Evolutionary conservation across 352 stramenopile genomes (phyloP).

Genomic region (Phytopythium vexans): DNA sequence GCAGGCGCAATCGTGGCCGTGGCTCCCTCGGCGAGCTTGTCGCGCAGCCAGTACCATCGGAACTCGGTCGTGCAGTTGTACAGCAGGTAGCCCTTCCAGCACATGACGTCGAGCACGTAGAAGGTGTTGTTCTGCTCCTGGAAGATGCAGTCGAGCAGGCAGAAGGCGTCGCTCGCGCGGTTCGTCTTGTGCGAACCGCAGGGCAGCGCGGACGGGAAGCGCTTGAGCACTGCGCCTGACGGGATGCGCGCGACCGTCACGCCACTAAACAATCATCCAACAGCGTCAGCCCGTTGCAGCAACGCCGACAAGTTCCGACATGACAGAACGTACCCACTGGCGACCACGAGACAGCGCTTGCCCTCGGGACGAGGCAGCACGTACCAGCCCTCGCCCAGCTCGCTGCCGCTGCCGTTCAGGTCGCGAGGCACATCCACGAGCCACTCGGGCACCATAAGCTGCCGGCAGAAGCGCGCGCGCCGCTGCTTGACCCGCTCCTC

Average conservation of each 20-base stretch:
- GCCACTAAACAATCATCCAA: slow-evolving; percentile 17
- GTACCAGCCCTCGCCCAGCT: slow-evolving; percentile 82
- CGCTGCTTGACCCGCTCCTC: slow-evolving; percentile 77
- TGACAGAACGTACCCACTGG: slow-evolving; percentile 57
- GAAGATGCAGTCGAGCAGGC: slow-evolving; percentile 92
- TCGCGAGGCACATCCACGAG: slow-evolving; percentile 82
- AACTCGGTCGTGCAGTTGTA: slow-evolving; percentile 94
- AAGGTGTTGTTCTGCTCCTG: slow-evolving; percentile 87
- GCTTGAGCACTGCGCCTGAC: slow-evolving; percentile 79
- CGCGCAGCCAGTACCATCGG: slow-evolving; percentile 88
- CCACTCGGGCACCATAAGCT: slow-evolving; percentile 90
- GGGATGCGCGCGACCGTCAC: slow-evolving; percentile 76
- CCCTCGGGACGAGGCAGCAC: slow-evolving; percentile 90
- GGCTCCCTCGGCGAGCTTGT: slow-evolving; percentile 84
- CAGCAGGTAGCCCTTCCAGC: slow-evolving; percentile 91
- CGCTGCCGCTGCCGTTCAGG: slow-evolving; percentile 75
- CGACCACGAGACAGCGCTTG: slow-evolving; percentile 87
- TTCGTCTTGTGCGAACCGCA: slow-evolving; percentile 82
- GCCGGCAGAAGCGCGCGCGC: slow-evolving; percentile 70
- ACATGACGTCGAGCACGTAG: slow-evolving; percentile 93
- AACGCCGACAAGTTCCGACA: not conserved
- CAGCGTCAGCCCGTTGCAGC: not conserved
- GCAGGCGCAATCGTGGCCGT: slow-evolving; percentile 37
- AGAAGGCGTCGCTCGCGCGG: slow-evolving; percentile 66
- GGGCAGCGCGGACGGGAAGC: slow-evolving; percentile 81